These are phyloP conservation scores for Ceratocystis cubensis DNA, from an alignment of 2,329 filamentous ascomycete species.

Conservation along the genomic window DNA sequence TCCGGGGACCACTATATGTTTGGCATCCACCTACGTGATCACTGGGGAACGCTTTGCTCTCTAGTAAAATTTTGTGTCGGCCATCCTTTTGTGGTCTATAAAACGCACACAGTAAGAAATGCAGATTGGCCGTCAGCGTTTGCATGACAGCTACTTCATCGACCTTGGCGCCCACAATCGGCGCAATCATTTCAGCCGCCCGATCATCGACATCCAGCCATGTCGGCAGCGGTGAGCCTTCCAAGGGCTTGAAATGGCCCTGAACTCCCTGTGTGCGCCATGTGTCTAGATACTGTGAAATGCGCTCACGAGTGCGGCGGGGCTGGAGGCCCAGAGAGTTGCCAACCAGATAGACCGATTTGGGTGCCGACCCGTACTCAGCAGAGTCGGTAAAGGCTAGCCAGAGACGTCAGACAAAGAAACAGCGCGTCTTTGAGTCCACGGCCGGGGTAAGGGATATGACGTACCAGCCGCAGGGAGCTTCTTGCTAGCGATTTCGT, in stretches of 20 bases:
- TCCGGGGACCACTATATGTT: neutral
- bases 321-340: slow-evolving; percentile 84
- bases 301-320: slow-evolving; percentile 40
- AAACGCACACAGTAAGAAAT: slow-evolving; percentile 69
- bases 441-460: neutral
- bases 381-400: slow-evolving; percentile 13
- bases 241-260: slow-evolving; percentile 61
- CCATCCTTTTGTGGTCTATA: slow-evolving; percentile 49
- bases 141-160: slow-evolving; percentile 73
- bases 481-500: slow-evolving; percentile 26
- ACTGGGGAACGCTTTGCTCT: slow-evolving; percentile 75
- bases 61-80: slow-evolving; percentile 61
- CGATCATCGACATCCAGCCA: slow-evolving; percentile 65
- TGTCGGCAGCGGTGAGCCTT: slow-evolving; percentile 51
- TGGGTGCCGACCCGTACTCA: slow-evolving; percentile 9
- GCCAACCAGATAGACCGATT: slow-evolving; percentile 66
- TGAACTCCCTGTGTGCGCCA: slow-evolving; percentile 72
- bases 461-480: slow-evolving; percentile 24
- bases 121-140: slow-evolving; percentile 64
- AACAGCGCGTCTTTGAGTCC: neutral
- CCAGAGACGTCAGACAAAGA: slow-evolving; percentile 3
- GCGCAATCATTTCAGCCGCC: slow-evolving; percentile 52
- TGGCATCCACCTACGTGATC: slow-evolving; percentile 47
- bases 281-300: slow-evolving; percentile 58
- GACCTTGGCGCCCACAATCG: slow-evolving; percentile 55